phyloP scores from a whole-genome alignment of 2,329 filamentous ascomycete genomes.

The Colletotrichum sp. region DNA sequence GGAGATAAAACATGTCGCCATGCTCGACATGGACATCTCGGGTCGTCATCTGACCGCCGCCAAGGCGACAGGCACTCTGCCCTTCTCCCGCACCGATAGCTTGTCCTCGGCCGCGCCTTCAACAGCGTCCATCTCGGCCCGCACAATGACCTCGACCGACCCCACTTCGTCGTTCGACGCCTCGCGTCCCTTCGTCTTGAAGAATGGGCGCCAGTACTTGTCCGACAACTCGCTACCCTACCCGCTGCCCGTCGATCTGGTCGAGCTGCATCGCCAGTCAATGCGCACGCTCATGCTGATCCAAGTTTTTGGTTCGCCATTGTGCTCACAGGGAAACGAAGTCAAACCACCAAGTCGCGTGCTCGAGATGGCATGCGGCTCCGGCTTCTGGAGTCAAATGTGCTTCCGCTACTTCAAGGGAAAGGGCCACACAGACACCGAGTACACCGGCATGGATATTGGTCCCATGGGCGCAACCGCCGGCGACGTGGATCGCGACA shows the following conservation, averaged over 20 bases:
- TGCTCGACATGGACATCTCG: conserved; percentile 31
- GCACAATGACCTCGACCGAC: conserved; percentile 56
- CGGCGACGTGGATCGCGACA: conserved; percentile 62
- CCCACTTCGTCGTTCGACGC: conserved; percentile 47
- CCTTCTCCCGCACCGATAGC: conserved; percentile 47
- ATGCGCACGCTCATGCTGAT: conserved; percentile 82
- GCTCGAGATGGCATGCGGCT: conserved; percentile 86
- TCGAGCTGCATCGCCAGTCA: conserved; percentile 87
- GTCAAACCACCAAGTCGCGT: conserved; percentile 75
- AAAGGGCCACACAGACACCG: conserved; percentile 70
- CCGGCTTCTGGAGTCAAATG: conserved; percentile 88
- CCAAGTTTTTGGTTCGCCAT: conserved; percentile 79
- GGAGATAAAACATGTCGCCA: conserved; percentile 41
- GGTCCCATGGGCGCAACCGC: conserved; percentile 66
- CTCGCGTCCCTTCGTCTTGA: conserved; percentile 65
- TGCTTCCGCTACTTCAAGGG: conserved; percentile 81
- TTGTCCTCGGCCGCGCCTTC: conserved; percentile 51
- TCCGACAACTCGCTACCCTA: conserved; percentile 76
- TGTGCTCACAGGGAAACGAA: conserved; percentile 66
- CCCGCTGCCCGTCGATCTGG: conserved; percentile 86
- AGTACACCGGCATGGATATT: conserved; percentile 84
- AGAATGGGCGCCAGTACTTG: conserved; percentile 84
- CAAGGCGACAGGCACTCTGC: conserved; percentile 37
- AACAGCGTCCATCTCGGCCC: conserved; percentile 42
- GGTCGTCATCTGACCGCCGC: conserved; percentile 23